These are phyloP conservation scores for Oxyria digyna DNA, from an alignment of 148 eudicot genomes.

Conservation along the genomic window DNA sequence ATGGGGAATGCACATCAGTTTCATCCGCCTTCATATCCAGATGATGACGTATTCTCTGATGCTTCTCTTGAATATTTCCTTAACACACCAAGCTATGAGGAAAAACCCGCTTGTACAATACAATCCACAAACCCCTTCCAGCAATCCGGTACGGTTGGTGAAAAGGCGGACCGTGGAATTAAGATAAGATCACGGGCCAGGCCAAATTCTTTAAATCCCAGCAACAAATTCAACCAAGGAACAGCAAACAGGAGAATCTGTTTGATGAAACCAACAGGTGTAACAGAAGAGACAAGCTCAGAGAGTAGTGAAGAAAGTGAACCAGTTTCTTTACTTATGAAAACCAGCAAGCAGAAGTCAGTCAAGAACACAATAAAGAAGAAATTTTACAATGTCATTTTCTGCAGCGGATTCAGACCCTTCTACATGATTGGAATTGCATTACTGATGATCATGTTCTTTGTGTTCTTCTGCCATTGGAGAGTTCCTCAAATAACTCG, in stretches of 20 bases:
- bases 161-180: slow-evolving; percentile 25
- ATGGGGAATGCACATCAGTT: slow-evolving; percentile 5
- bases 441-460: background rate
- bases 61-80: slow-evolving; percentile 15
- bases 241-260: slow-evolving; percentile 3
- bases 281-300: background rate
- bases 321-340: background rate
- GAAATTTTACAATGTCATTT: background rate
- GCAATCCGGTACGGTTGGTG: slow-evolving; percentile 12
- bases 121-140: slow-evolving; percentile 4
- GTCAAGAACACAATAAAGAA: background rate
- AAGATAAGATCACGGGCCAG: slow-evolving; percentile 21
- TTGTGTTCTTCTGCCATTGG: background rate
- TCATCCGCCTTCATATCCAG: background rate
- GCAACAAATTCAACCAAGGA: background rate
- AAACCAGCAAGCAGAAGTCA: background rate
- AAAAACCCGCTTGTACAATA: background rate
- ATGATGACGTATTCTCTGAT: slow-evolving; percentile 7
- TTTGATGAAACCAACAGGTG: background rate
- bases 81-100: background rate
- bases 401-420: background rate
- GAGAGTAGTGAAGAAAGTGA: background rate
- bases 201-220: slow-evolving; percentile 2
- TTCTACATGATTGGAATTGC: background rate
- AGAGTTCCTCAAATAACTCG: background rate